A percentile compares a stretch with the other conserved stretches of the same genome.
phyloP scores from a whole-genome alignment of 805 yeast genomes.

The Yarrowia deformans region DNA sequence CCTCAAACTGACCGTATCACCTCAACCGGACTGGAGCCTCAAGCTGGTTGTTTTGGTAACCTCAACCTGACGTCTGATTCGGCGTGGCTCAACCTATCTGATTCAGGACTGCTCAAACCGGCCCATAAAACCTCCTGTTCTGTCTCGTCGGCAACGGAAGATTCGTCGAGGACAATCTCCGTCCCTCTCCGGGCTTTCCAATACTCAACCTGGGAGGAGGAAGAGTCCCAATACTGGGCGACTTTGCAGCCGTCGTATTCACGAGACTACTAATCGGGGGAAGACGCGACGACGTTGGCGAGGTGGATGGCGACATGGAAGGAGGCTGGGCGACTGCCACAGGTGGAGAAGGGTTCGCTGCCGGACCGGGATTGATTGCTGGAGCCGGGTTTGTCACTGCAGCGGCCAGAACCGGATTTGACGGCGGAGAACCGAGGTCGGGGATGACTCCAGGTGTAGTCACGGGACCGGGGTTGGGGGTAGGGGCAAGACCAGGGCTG shows the following conservation, averaged over 20 bases:
- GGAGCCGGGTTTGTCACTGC: too few species aligned
- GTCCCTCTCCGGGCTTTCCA: conserved; percentile 17
- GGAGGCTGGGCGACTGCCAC: conserved; percentile 3
- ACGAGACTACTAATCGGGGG: conserved; percentile 26
- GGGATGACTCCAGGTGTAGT: not conserved
- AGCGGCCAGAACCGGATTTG: too few species aligned
- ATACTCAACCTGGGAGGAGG: conserved; percentile 15
- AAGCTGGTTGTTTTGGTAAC: too few species aligned
- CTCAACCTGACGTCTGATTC: too few species aligned
- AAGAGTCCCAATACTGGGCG: not conserved
- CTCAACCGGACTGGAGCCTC: too few species aligned
- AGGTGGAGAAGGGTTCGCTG: too few species aligned
- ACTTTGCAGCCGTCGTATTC: not conserved
- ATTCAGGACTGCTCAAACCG: too few species aligned
- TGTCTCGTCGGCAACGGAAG: conserved; percentile 15
- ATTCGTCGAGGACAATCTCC: conserved; percentile 8
- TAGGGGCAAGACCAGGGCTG: too few species aligned
- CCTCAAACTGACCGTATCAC: too few species aligned
- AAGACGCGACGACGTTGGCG: conserved; percentile 4
- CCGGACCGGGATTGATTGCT: too few species aligned
- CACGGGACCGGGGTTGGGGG: not conserved
- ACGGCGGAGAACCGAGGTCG: not conserved
- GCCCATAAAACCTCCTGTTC: conserved; percentile 6
- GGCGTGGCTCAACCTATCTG: too few species aligned
- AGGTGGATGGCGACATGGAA: not conserved